Evolutionary conservation across 177 flowering plant genomes (phyloP).

Genomic region (Vitis hybrid): DNA sequence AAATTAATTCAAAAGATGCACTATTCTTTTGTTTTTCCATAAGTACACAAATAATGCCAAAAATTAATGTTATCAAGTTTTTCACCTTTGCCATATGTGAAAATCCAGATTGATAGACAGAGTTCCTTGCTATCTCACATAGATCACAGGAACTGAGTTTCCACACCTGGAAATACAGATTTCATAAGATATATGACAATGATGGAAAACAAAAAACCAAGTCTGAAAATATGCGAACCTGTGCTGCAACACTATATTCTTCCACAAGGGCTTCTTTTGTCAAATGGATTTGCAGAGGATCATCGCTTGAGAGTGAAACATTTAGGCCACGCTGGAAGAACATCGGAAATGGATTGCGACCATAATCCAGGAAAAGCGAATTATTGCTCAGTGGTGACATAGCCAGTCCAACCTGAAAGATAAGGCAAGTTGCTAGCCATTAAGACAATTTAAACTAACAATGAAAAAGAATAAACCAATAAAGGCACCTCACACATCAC

Average conservation of each 20-base stretch:
- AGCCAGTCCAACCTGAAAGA: constrained; percentile 49
- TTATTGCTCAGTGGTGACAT: constrained; percentile 74
- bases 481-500: too few relatives aligned
- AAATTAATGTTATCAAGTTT: not conserved
- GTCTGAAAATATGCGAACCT: constrained; percentile 25
- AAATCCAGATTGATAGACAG: constrained; percentile 69
- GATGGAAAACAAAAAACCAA: not conserved
- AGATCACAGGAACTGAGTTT: constrained; percentile 62
- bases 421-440: not conserved
- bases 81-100: constrained; percentile 52
- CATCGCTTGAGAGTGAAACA: constrained; percentile 68
- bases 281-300: constrained; percentile 67
- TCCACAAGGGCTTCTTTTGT: constrained; percentile 72
- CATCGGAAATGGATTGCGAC: constrained; percentile 55
- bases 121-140: constrained; percentile 68
- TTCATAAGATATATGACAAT: not conserved
- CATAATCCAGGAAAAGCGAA: constrained; percentile 57
- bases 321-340: constrained; percentile 65
- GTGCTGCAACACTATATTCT: constrained; percentile 67
- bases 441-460: not conserved
- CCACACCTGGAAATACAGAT: constrained; percentile 48
- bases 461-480: not conserved
- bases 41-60: not conserved
- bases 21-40: too few relatives aligned
- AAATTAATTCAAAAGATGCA: too few relatives aligned